A percentile compares a stretch with the other conserved stretches of the same genome.
These are phyloP conservation scores for Colletotrichum sp. DNA, from an alignment of 2,329 filamentous ascomycete genomes.

Conservation along the genomic window DNA sequence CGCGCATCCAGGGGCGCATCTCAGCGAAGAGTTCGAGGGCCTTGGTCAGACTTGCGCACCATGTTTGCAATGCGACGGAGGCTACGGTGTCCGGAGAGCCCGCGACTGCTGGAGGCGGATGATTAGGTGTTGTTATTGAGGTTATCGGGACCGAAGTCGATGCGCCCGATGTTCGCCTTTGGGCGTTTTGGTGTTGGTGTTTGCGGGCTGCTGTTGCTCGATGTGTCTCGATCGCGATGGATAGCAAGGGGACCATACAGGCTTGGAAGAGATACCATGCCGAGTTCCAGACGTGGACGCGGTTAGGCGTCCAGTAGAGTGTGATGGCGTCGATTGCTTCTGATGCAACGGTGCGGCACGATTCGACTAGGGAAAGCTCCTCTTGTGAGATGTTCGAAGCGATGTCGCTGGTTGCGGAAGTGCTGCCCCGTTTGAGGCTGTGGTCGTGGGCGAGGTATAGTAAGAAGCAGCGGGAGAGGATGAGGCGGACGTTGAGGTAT, in stretches of 20 bases:
- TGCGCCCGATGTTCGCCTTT: not conserved
- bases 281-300: slow-evolving; percentile 35
- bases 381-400: slow-evolving; percentile 13
- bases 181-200: not conserved
- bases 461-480: slow-evolving; percentile 27
- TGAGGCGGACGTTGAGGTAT: slow-evolving; percentile 32
- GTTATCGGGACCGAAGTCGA: not conserved
- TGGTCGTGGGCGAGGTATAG: slow-evolving; percentile 28
- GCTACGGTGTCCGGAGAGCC: not conserved
- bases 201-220: not conserved
- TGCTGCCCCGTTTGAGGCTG: slow-evolving; percentile 1
- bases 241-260: slow-evolving; percentile 32
- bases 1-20: slow-evolving; percentile 33
- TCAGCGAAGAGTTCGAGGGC: slow-evolving; percentile 28
- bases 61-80: slow-evolving; percentile 7
- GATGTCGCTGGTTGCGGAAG: not conserved
- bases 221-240: slow-evolving; percentile 28
- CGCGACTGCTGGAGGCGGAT: not conserved
- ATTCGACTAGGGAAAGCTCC: slow-evolving; percentile 25
- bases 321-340: slow-evolving; percentile 35
- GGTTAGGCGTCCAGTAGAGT: slow-evolving; percentile 35
- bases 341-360: slow-evolving; percentile 28
- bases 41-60: slow-evolving; percentile 28
- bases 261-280: slow-evolving; percentile 38
- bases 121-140: not conserved